A percentile compares a stretch with the other conserved stretches of the same genome.
Evolutionary conservation across 208 protist species (phyloP).

Genomic region (Trypanosoma melophagium): DNA sequence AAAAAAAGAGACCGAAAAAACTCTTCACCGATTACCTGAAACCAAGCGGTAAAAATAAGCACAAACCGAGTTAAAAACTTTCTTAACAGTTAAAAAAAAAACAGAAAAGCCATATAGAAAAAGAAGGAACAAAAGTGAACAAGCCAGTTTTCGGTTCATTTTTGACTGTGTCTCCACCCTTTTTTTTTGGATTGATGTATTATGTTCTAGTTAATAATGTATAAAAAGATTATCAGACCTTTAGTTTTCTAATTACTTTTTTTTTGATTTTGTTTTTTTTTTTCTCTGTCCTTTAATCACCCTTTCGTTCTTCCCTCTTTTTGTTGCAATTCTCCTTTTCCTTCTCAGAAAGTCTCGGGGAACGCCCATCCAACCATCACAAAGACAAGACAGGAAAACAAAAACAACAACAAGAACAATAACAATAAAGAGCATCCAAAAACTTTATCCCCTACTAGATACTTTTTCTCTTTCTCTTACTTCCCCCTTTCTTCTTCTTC

Average conservation of each 20-base stretch:
- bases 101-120: constrained; percentile 18
- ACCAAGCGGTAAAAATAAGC: background rate
- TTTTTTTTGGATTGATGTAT: too few species aligned
- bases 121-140: constrained; percentile 22
- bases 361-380: too few species aligned
- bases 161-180: background rate
- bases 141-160: background rate
- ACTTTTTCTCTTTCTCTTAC: background rate
- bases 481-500: constrained; percentile 6
- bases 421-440: constrained; percentile 2
- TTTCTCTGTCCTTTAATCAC: background rate
- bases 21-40: background rate
- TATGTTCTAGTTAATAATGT: too few species aligned
- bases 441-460: background rate
- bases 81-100: background rate
- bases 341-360: too few species aligned
- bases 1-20: background rate
- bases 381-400: constrained; percentile 7
- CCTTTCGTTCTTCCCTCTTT: background rate
- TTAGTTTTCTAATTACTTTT: background rate
- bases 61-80: too few species aligned
- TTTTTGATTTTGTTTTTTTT: background rate
- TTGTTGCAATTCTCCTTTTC: too few species aligned
- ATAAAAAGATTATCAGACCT: background rate
- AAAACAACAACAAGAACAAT: constrained; percentile 10